Evolutionary conservation across 192 early-diverging fungal genomes (phyloP).

Genomic region (Podila minutissima): DNA sequence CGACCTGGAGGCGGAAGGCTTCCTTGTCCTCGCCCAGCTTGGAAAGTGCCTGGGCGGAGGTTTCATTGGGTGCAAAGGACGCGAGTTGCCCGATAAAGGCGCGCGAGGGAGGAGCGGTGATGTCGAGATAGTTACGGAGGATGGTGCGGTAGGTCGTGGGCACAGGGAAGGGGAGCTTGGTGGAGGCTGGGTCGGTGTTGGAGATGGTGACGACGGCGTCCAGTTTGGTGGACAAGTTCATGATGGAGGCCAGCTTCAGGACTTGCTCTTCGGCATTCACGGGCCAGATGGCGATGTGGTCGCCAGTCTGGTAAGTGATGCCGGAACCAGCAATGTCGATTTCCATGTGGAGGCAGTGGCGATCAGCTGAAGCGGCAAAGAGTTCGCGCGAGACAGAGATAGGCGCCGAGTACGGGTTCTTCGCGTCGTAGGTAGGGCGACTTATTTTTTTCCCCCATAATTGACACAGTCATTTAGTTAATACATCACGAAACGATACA

Average conservation of each 20-base stretch:
- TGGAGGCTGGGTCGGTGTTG: conserved; percentile 79
- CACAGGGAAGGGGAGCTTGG: conserved; percentile 89
- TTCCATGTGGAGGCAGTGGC: conserved; percentile 94
- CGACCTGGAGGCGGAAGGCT: conserved; percentile 66
- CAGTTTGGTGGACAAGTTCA: conserved; percentile 70
- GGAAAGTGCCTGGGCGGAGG: conserved; percentile 59
- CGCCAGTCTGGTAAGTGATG: conserved; percentile 90
- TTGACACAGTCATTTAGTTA: too few species aligned
- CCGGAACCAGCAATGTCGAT: conserved; percentile 87
- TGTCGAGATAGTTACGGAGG: conserved; percentile 92
- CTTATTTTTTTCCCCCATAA: conserved; percentile 15
- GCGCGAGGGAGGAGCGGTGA: conserved; percentile 76
- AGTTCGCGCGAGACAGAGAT: conserved; percentile 72
- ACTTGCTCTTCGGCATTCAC: conserved; percentile 87
- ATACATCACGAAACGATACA: too few species aligned
- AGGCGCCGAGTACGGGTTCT: conserved; percentile 84
- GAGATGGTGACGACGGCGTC: conserved; percentile 76
- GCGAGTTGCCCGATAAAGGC: conserved; percentile 71
- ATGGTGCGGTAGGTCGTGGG: conserved; percentile 88
- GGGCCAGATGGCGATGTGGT: conserved; percentile 95
- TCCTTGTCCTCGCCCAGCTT: conserved; percentile 75
- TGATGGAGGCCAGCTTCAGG: conserved; percentile 65
- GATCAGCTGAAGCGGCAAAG: conserved; percentile 70
- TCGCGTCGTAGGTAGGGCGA: conserved; percentile 78
- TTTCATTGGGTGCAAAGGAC: conserved; percentile 65